Percentiles rank a stretch among this genome's conserved stretches.
Conservation (phyloP, 768 basidiomycete genomes). For the Naganishia friedmannii region DNA sequence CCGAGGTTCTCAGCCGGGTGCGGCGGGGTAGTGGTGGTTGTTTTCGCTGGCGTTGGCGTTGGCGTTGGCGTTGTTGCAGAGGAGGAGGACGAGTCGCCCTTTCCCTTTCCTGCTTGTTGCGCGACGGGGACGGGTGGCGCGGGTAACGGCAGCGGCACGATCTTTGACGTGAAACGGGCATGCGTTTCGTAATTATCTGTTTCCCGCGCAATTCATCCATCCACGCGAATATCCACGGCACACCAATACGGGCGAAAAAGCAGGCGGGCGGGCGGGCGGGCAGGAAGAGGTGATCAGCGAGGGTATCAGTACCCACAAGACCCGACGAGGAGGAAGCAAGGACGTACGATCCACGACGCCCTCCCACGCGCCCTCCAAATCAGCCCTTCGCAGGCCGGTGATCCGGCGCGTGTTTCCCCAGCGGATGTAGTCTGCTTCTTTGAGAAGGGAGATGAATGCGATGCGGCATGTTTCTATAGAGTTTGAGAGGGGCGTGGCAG, state of each 20-base stretch:
- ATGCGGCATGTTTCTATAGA: conserved; percentile 83
- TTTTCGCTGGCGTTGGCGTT: neutral
- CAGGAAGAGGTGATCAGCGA: neutral
- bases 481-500: neutral
- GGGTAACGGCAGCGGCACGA: conserved; percentile 68
- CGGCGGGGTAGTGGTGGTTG: neutral
- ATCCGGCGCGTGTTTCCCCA: conserved; percentile 96
- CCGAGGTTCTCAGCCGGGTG: conserved; percentile 55
- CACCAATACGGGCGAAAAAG: neutral
- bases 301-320: no score
- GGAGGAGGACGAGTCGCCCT: neutral
- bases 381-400: conserved; percentile 80
- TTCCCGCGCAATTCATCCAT: neutral
- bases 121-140: no score
- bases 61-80: no score
- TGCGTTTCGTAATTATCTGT: conserved; percentile 93
- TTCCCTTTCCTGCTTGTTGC: neutral
- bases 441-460: conserved; percentile 90
- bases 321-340: conserved; percentile 18
- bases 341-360: conserved; percentile 88
- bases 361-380: conserved; percentile 96
- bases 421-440: conserved; percentile 93
- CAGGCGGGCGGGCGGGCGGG: no score
- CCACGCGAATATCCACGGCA: no score
- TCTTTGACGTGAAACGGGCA: conserved; percentile 88